These are phyloP conservation scores for Suillus bovinus DNA, from an alignment of 768 basidiomycete species.

Conservation along the genomic window DNA sequence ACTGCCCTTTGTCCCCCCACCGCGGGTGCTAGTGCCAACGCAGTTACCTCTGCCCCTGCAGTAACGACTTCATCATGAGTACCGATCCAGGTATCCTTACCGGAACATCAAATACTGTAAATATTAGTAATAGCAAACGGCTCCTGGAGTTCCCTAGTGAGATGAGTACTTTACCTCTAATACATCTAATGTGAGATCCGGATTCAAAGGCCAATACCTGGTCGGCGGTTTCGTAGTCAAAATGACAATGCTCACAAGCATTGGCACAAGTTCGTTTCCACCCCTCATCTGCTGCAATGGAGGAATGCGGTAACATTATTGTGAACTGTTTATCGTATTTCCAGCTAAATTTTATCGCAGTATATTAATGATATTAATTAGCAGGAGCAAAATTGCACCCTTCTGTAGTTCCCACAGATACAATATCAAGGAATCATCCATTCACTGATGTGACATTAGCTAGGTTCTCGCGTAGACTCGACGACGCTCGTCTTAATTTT, in stretches of 20 bases:
- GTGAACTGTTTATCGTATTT: too few relatives aligned
- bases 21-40: not conserved
- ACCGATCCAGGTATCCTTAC: not conserved
- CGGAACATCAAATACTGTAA: not conserved
- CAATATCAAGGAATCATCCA: too few relatives aligned
- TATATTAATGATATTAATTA: too few relatives aligned
- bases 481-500: not conserved
- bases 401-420: too few relatives aligned
- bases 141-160: not conserved
- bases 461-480: not conserved
- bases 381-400: too few relatives aligned
- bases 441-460: constrained; percentile 24
- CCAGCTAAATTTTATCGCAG: too few relatives aligned
- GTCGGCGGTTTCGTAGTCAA: not conserved
- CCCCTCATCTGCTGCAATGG: too few relatives aligned
- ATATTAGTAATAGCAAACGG: not conserved
- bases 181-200: not conserved
- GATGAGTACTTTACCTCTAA: not conserved
- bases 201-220: not conserved
- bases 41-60: constrained; percentile 8
- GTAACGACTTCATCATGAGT: constrained; percentile 1
- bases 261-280: too few relatives aligned
- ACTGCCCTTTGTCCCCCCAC: constrained; percentile 40
- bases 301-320: too few relatives aligned
- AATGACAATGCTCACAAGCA: too few relatives aligned